Evolutionary conservation across 2,329 filamentous ascomycete species (phyloP).

Genomic region (Phyllosticta citribraziliensis): DNA sequence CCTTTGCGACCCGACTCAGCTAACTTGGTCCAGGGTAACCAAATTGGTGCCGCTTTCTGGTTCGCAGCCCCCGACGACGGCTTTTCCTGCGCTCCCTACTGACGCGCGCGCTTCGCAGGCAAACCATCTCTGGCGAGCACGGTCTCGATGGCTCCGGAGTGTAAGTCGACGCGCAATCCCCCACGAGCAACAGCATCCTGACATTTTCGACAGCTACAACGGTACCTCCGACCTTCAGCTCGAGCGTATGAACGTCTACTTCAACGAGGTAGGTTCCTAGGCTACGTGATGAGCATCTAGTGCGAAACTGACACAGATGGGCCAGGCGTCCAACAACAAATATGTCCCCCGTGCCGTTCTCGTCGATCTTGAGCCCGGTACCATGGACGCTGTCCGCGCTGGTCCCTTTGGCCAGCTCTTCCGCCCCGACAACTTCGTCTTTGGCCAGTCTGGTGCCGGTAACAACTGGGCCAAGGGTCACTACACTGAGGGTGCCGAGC

Average conservation of each 20-base stretch:
- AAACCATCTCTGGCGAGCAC: conserved; percentile 59
- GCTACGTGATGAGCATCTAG: not conserved
- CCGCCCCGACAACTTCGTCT: conserved; percentile 99
- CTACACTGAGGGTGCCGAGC: conserved; percentile 98
- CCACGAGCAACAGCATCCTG: not conserved
- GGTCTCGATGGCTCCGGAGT: conserved; percentile 95
- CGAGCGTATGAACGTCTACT: conserved; percentile 99
- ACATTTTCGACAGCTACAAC: conserved; percentile 62
- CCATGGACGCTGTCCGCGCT: conserved; percentile 98
- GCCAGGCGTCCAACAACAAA: conserved; percentile 90
- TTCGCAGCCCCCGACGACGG: conserved; percentile 35
- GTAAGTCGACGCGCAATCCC: conserved; percentile 47
- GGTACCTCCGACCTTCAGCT: conserved; percentile 97
- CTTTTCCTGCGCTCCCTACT: conserved; percentile 10
- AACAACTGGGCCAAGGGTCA: conserved; percentile 99
- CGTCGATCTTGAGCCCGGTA: conserved; percentile 98
- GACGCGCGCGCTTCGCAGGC: conserved; percentile 25
- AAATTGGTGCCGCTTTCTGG: conserved; percentile 99
- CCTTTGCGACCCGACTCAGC: conserved; percentile 12
- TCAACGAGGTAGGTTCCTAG: conserved; percentile 64
- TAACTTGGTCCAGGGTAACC: conserved; percentile 70
- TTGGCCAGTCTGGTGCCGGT: conserved; percentile 97
- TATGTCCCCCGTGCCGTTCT: conserved; percentile 98
- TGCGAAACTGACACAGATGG: not conserved
- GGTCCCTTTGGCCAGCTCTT: conserved; percentile 98